These are phyloP conservation scores for Chlamydomonas reinhardtii DNA, from an alignment of 163 green algal species.

Conservation along the genomic window DNA sequence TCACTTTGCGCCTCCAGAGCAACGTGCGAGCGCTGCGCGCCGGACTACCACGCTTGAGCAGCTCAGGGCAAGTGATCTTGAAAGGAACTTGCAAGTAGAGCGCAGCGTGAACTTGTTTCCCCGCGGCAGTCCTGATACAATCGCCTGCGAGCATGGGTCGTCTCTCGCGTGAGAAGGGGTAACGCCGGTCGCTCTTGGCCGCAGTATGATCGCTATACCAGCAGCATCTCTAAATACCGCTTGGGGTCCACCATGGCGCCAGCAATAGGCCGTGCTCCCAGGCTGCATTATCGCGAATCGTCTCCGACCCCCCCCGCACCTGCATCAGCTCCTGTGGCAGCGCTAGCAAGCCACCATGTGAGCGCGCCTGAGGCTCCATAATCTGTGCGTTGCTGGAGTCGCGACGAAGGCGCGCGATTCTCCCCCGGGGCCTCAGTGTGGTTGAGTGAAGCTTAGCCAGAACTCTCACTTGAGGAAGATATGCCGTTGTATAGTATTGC, in stretches of 20 bases:
- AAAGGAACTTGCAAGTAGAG: conserved; percentile 16
- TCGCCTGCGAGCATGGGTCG: neutral
- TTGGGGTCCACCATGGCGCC: too few relatives aligned
- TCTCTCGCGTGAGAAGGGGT: neutral
- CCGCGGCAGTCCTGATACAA: neutral
- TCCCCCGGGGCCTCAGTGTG: too few relatives aligned
- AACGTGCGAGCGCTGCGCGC: neutral
- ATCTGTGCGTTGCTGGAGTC: too few relatives aligned
- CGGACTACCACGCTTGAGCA: neutral
- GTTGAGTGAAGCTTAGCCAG: too few relatives aligned
- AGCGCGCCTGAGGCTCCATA: too few relatives aligned
- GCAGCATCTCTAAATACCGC: neutral
- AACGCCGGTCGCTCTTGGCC: neutral
- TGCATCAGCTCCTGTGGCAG: conserved; percentile 31
- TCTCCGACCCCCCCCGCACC: too few relatives aligned
- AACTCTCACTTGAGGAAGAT: too few relatives aligned
- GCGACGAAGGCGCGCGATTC: too few relatives aligned
- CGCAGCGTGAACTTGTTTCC: neutral
- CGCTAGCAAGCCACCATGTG: neutral
- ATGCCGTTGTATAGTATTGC: too few relatives aligned
- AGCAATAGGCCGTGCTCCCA: neutral
- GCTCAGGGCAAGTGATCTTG: neutral
- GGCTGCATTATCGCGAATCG: too few relatives aligned
- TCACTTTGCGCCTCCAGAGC: neutral
- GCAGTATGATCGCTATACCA: neutral